Evolutionary conservation across 352 stramenopile genomes (phyloP).

Genomic region (Pythium rishiriense): DNA sequence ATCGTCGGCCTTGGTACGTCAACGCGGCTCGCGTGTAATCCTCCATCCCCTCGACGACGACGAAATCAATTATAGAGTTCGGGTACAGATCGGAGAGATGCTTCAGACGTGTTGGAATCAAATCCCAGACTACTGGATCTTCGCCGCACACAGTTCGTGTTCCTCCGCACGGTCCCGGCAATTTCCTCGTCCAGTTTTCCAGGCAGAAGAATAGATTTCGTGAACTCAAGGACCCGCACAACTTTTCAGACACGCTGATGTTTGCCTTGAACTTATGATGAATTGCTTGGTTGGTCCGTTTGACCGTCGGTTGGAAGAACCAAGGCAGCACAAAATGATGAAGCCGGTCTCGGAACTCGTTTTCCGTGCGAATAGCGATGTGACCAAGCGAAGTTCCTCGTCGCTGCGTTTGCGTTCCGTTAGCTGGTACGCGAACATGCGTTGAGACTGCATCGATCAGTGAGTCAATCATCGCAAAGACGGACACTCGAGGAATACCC

Average conservation of each 20-base stretch:
- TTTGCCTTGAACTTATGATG: background rate
- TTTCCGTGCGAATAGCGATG: constrained; percentile 14
- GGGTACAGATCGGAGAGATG: background rate
- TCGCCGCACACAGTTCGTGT: background rate
- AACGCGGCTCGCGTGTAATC: constrained; percentile 8
- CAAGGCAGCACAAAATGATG: constrained; percentile 18
- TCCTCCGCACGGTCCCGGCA: background rate
- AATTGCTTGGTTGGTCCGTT: constrained; percentile 9
- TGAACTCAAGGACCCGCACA: background rate
- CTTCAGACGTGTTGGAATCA: background rate
- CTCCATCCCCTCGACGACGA: constrained; percentile 19
- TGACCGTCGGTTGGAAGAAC: constrained; percentile 6
- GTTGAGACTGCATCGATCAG: constrained; percentile 15
- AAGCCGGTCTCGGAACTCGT: constrained; percentile 16
- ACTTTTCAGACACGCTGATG: background rate
- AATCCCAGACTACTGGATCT: background rate
- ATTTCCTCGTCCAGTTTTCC: background rate
- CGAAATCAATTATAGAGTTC: background rate
- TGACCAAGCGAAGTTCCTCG: background rate
- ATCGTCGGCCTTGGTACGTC: background rate
- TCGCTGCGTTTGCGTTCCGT: too few species aligned
- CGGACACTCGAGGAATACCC: background rate
- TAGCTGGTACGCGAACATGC: background rate
- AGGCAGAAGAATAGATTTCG: background rate
- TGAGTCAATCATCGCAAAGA: constrained; percentile 28